These are phyloP conservation scores for Neofusicoccum kwambonambiense DNA, from an alignment of 2,329 filamentous ascomycete species.

Conservation along the genomic window DNA sequence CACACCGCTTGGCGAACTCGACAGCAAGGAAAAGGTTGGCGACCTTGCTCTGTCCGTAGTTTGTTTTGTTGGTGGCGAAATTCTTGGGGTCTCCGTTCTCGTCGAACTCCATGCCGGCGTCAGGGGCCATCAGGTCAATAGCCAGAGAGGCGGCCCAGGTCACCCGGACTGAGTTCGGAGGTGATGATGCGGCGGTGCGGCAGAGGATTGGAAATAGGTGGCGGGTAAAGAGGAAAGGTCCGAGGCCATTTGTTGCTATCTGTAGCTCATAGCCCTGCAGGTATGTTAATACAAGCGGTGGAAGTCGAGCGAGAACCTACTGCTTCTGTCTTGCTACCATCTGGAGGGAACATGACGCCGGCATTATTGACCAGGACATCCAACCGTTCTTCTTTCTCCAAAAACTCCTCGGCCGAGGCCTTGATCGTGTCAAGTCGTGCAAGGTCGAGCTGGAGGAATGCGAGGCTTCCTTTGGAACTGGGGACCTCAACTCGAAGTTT, in stretches of 20 bases:
- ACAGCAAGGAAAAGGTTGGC: constrained; percentile 28
- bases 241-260: constrained; percentile 42
- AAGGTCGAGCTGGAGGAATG: constrained; percentile 39
- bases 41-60: constrained; percentile 28
- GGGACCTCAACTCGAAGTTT: constrained; percentile 39
- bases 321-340: constrained; percentile 23
- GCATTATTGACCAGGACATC: constrained; percentile 43
- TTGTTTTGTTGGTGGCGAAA: neutral
- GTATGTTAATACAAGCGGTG: no score
- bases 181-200: constrained; percentile 27
- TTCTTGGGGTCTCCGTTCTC: neutral
- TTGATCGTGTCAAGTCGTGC: constrained; percentile 44
- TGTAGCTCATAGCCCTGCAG: constrained; percentile 30
- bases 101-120: constrained; percentile 15
- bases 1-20: constrained; percentile 22
- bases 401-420: constrained; percentile 37
- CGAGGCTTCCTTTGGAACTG: constrained; percentile 27
- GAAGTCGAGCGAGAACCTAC: no score
- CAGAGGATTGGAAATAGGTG: constrained; percentile 36
- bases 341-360: constrained; percentile 32
- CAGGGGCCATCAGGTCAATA: constrained; percentile 16
- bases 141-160: constrained; percentile 31
- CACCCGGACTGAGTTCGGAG: constrained; percentile 33
- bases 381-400: constrained; percentile 38
- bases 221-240: constrained; percentile 41